phyloP scores from a whole-genome alignment of 257 asterid species.

The Solanum ahanhuiri region DNA sequence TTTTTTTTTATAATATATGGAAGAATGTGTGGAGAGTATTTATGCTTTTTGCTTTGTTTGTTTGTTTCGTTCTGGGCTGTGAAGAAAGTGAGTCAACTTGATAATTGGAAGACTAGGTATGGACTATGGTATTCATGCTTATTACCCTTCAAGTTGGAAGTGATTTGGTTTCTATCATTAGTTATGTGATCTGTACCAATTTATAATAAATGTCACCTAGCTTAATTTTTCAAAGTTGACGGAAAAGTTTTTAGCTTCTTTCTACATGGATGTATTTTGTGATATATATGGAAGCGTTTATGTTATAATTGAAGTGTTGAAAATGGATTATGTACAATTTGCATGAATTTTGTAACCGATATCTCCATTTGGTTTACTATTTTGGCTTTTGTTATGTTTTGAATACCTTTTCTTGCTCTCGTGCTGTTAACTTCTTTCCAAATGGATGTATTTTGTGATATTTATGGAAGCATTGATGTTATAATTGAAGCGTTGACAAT shows the following conservation, averaged over 20 bases:
- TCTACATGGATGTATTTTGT: not conserved
- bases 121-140: constrained; percentile 41
- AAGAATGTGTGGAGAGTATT: constrained; percentile 22
- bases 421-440: not conserved
- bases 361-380: not conserved
- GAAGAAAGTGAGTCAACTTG: constrained; percentile 56
- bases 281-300: not conserved
- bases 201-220: not conserved
- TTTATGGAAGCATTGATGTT: not conserved
- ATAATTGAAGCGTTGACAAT: not conserved
- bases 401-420: not conserved
- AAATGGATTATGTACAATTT: not conserved
- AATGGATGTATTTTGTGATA: not conserved
- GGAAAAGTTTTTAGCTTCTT: not conserved
- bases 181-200: constrained; percentile 21
- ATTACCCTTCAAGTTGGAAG: constrained; percentile 77
- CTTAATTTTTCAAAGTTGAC: not conserved
- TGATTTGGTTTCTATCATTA: constrained; percentile 13
- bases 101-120: constrained; percentile 92
- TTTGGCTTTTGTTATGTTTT: not conserved
- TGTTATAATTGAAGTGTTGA: not conserved
- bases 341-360: not conserved
- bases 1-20: too few relatives aligned
- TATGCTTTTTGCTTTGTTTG: constrained; percentile 30
- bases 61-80: constrained; percentile 50